phyloP scores from a whole-genome alignment of 192 early-diverging fungal genomes.

The Backusella tarrabulga region DNA sequence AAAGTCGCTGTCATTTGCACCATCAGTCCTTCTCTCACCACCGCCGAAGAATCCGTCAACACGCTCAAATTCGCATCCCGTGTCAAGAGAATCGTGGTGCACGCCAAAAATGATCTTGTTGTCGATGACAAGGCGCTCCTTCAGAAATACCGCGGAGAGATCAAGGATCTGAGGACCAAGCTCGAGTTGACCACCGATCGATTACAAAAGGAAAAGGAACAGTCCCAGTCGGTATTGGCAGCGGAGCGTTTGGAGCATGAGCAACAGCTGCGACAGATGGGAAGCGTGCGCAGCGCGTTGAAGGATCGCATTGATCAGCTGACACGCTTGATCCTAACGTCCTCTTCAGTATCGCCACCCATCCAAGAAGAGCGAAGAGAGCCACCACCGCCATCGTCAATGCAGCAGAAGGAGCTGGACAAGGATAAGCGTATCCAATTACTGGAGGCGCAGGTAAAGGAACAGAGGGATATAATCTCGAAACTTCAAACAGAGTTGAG shows the following conservation, averaged over 20 bases:
- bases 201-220: conserved; percentile 49
- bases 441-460: conserved; percentile 3
- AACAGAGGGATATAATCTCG: background rate
- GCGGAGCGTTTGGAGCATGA: conserved; percentile 45
- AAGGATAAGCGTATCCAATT: conserved; percentile 19
- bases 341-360: conserved; percentile 49
- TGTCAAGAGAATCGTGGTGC: conserved; percentile 84
- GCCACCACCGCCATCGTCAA: background rate
- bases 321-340: conserved; percentile 80
- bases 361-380: conserved; percentile 23
- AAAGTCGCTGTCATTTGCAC: conserved; percentile 91
- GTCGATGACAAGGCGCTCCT: conserved; percentile 82
- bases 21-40: conserved; percentile 73
- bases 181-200: conserved; percentile 57
- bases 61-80: conserved; percentile 95
- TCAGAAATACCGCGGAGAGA: conserved; percentile 81
- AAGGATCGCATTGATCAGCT: conserved; percentile 84
- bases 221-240: conserved; percentile 41
- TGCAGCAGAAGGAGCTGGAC: background rate
- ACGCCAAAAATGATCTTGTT: conserved; percentile 79
- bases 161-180: conserved; percentile 68
- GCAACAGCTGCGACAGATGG: conserved; percentile 53
- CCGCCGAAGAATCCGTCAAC: conserved; percentile 84
- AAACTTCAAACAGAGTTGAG: conserved; percentile 42
- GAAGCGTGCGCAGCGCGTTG: conserved; percentile 63